phyloP scores from a whole-genome alignment of 306 rosid species.

The Heteromeles arbutifolia region DNA sequence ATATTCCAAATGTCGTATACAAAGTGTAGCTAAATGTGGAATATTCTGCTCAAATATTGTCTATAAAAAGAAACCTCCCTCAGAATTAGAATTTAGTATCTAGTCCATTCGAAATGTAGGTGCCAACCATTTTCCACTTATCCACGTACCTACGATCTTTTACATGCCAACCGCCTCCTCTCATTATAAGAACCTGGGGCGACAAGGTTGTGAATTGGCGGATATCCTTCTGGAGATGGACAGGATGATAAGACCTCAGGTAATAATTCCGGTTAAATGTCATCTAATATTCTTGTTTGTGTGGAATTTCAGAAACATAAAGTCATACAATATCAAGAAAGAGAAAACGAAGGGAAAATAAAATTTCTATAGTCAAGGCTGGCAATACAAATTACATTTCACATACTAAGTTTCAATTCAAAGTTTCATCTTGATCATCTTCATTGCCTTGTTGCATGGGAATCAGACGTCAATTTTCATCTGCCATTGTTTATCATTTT shows the following conservation, averaged over 20 bases:
- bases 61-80: not conserved
- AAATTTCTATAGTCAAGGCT: not conserved
- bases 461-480: not conserved
- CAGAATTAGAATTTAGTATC: not conserved
- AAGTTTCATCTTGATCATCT: too few relatives aligned
- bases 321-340: not conserved
- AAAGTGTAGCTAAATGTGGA: not conserved
- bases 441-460: not conserved
- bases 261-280: constrained; percentile 18
- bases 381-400: not conserved
- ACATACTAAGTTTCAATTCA: not conserved
- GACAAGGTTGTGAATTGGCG: constrained; percentile 58
- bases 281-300: not conserved
- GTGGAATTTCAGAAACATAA: not conserved
- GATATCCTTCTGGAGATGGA: constrained; percentile 95
- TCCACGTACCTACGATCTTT: constrained; percentile 80
- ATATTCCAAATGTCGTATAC: not conserved
- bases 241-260: constrained; percentile 81
- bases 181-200: constrained; percentile 42
- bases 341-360: not conserved
- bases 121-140: constrained; percentile 91
- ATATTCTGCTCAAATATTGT: not conserved
- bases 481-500: not conserved
- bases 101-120: constrained; percentile 44
- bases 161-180: constrained; percentile 77